Evolutionary conservation across 2,329 filamentous ascomycete genomes (phyloP).

Genomic region (Arthrinium puccinioides): DNA sequence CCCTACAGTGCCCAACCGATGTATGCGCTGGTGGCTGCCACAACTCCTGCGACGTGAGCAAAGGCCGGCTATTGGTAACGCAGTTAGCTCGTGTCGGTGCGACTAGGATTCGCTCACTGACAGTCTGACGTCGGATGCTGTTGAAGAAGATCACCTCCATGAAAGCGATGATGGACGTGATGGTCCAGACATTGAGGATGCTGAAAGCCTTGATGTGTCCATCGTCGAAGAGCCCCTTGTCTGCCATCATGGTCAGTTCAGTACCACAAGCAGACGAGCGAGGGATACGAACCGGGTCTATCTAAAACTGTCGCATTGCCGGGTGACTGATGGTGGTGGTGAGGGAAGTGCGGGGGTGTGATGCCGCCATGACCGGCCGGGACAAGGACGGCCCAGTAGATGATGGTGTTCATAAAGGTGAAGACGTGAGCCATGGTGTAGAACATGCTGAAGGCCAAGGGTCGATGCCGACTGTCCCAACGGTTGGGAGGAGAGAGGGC

Average conservation of each 20-base stretch:
- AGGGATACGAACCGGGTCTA: too few species aligned
- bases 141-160: constrained; percentile 42
- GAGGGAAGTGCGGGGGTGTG: constrained; percentile 13
- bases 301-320: constrained; percentile 10
- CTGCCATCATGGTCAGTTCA: constrained; percentile 24
- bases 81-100: neutral
- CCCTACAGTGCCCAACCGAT: constrained; percentile 43
- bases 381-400: constrained; percentile 38
- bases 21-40: constrained; percentile 34
- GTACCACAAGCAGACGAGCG: constrained; percentile 17
- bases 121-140: constrained; percentile 43
- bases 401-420: constrained; percentile 39
- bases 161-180: constrained; percentile 34
- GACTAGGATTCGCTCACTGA: constrained; percentile 20
- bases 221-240: constrained; percentile 39
- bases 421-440: constrained; percentile 39
- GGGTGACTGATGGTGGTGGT: constrained; percentile 8
- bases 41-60: constrained; percentile 33
- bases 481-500: constrained; percentile 38
- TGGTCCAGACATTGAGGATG: constrained; percentile 37
- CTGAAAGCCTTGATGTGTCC: constrained; percentile 40
- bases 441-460: constrained; percentile 43
- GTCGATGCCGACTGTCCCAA: constrained; percentile 29
- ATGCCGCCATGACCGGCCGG: constrained; percentile 30
- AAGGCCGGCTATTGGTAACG: constrained; percentile 30